Conservation (phyloP, 2,329 filamentous ascomycete genomes). For the Hypoxylon sp. region DNA sequence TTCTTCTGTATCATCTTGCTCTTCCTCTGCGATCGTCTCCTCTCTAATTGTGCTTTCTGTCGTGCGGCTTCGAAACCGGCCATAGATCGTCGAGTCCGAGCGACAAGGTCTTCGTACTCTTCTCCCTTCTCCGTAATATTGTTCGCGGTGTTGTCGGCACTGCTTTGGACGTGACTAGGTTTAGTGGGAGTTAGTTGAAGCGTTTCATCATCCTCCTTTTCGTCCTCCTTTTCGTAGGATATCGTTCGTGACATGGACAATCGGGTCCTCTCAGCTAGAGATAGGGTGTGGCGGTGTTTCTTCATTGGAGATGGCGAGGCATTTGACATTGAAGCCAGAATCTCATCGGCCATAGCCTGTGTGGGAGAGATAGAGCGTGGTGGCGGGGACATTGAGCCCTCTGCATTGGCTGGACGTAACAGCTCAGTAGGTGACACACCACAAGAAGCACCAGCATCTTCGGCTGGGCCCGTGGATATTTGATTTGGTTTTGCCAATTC, state of each 20-base stretch:
- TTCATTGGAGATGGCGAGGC: conserved; percentile 72
- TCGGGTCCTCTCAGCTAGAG: conserved; percentile 83
- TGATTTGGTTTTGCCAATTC: conserved; percentile 8
- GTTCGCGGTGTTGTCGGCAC: conserved; percentile 42
- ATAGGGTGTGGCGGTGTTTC: conserved; percentile 69
- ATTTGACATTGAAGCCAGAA: conserved; percentile 68
- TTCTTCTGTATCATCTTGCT: conserved; percentile 60
- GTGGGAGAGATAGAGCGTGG: conserved; percentile 58
- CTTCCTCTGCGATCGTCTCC: conserved; percentile 66
- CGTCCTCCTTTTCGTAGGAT: conserved; percentile 55
- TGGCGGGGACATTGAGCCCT: conserved; percentile 32
- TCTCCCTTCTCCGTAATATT: conserved; percentile 48
- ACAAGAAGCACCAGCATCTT: conserved; percentile 6
- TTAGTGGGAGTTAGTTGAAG: conserved; percentile 44
- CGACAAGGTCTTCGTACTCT: conserved; percentile 66
- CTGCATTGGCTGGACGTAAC: conserved; percentile 18
- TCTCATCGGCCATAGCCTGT: conserved; percentile 69
- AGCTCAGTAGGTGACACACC: conserved; percentile 23
- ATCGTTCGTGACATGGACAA: conserved; percentile 78
- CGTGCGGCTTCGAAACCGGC: conserved; percentile 72
- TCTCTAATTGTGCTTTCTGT: conserved; percentile 72
- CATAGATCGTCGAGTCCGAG: conserved; percentile 74
- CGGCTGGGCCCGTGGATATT: conserved; percentile 8
- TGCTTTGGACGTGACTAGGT: conserved; percentile 35
- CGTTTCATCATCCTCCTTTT: conserved; percentile 55